A percentile compares a stretch with the other conserved stretches of the same genome.
phyloP scores from a whole-genome alignment of 768 basidiomycete species.

The Tricholoma matsutake region DNA sequence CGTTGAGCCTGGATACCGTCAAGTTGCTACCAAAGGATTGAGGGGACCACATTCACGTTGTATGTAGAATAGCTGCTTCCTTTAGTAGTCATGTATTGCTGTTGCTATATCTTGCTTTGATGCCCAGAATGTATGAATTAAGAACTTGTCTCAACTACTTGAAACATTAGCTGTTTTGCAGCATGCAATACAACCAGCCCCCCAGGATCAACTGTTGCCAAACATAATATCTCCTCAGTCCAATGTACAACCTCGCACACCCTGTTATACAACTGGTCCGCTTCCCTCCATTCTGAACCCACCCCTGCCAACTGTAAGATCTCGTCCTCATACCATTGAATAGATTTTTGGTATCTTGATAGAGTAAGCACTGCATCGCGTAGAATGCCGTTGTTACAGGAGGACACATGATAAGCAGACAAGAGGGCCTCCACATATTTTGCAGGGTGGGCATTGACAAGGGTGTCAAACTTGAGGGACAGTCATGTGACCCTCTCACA shows the following conservation, averaged over 20 bases:
- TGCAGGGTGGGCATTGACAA: neutral
- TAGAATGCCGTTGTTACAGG: neutral
- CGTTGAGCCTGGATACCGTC: neutral
- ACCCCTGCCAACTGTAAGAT: too few relatives aligned
- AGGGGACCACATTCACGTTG: neutral
- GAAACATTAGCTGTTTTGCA: neutral
- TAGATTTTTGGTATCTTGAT: neutral
- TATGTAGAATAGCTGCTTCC: neutral
- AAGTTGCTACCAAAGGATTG: neutral
- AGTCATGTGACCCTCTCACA: neutral
- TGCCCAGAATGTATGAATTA: neutral
- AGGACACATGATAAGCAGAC: neutral
- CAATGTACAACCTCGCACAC: neutral
- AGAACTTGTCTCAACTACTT: neutral
- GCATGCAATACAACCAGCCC: neutral
- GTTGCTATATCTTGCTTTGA: neutral
- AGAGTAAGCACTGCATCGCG: neutral
- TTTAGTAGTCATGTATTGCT: neutral
- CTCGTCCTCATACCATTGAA: neutral
- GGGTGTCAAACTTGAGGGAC: neutral
- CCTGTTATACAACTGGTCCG: neutral
- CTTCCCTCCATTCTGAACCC: neutral
- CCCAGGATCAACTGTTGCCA: neutral
- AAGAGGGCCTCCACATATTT: neutral
- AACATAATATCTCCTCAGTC: neutral